Evolutionary conservation across 257 asterid genomes (phyloP).

Genomic region (Nicotiana tabacum): DNA sequence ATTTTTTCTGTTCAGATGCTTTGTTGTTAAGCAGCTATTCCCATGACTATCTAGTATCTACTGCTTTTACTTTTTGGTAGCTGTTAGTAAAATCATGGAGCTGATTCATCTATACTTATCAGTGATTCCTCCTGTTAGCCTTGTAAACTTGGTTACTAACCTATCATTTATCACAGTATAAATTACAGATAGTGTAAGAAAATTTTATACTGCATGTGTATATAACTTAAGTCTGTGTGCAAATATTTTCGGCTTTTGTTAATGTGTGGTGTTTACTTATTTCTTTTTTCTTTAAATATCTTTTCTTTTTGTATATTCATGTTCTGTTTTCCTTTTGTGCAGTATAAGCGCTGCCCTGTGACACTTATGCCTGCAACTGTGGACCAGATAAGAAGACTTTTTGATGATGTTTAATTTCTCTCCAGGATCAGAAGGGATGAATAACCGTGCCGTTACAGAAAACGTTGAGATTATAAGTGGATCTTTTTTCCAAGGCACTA

Average conservation of each 20-base stretch:
- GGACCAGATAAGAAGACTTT: slow-evolving; percentile 89
- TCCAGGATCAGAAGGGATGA: neutral
- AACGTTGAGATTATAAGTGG: neutral
- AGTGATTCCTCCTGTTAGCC: neutral
- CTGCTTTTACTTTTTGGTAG: neutral
- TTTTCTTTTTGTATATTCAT: neutral
- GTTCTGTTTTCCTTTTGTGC: slow-evolving; percentile 15
- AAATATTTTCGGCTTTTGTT: too few species aligned
- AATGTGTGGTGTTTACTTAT: too few species aligned
- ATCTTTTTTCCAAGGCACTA: neutral
- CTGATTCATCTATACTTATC: neutral
- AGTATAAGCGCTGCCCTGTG: slow-evolving; percentile 96
- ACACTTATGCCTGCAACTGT: slow-evolving; percentile 81
- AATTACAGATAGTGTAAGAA: too few species aligned
- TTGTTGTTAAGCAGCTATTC: neutral
- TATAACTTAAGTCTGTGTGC: too few species aligned
- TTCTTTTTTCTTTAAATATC: too few species aligned
- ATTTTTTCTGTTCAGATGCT: neutral
- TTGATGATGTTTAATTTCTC: slow-evolving; percentile 55
- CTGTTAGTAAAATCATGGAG: neutral
- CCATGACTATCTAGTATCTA: neutral
- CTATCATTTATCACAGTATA: too few species aligned
- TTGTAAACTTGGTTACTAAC: too few species aligned
- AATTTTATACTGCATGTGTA: too few species aligned
- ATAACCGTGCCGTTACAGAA: neutral